Evolutionary conservation across 208 protist species (phyloP), one percentile per base, ranked within the genome.

Genomic region (Phytomonas francai): DNA sequence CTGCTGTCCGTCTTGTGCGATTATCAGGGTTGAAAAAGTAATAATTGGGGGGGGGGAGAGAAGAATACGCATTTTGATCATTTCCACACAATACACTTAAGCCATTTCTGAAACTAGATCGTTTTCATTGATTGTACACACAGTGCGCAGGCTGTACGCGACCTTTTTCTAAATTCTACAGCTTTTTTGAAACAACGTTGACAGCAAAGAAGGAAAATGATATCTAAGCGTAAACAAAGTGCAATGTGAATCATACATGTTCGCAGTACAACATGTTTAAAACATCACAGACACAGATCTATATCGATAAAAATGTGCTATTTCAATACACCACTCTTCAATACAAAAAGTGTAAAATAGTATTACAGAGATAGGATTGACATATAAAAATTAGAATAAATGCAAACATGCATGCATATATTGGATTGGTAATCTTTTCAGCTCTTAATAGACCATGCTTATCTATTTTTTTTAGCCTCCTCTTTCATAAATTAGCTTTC

Each of bases 131-230:
- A 70, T 49, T 34, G n/a, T 63, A 25, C 6, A 22, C 19, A 54
- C 19, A 54, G 19, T 54, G 11, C 51, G 27, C 36, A 67, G n/a
- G 69, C 28, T 62, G 30, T 63, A 30, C 63, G 27, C 74, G 14
- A 56, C 29, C 12, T 64, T 58, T 8, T 57, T 31, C 31, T 31
- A 30, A 25, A 14, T 49, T 64, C 27, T 45, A 69, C 49, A 25
- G 1, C 16, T 51, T 19, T 25, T 64, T 68, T 32, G 8, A 9
- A 54, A 62, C 58, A 71, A 45, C 8, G 49, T 33, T 14, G 59
- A 22, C 57, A 69, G 27, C 49, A 75, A 75, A 75, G 57, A 74
- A 65, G 29, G 57, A 72, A 72, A 66, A 29, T 16, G 49, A 36
- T 54, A 51, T 72, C 62, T 42, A 72, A 49, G 56, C 39, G 39